phyloP scores from a whole-genome alignment of 169 alveolate genomes.

The Plasmodium knowlesi region DNA sequence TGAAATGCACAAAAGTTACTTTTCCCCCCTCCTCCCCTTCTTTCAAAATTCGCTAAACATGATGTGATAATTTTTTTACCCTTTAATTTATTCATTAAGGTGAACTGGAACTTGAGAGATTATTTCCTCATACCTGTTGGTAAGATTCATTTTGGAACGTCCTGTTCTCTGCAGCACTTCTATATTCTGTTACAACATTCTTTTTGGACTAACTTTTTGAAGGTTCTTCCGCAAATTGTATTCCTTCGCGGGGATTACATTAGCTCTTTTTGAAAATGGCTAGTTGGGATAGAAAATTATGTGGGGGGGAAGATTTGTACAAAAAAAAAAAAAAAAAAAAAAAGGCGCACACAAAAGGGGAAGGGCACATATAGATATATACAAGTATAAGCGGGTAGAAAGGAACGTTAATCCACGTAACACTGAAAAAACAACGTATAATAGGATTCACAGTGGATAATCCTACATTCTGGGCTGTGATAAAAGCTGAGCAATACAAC shows the following conservation, averaged over 20 bases:
- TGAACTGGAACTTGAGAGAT: background rate
- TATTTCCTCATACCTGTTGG: background rate
- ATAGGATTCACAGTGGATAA: background rate
- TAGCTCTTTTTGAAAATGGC: background rate
- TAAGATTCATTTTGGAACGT: background rate
- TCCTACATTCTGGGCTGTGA: background rate
- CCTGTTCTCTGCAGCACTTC: background rate
- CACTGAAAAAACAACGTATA: background rate
- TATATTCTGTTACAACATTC: background rate
- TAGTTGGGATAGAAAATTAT: background rate
- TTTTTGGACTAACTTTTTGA: background rate
- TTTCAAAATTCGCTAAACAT: slow-evolving; percentile 14
- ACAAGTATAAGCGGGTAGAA: background rate
- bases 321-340: background rate
- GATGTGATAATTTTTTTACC: background rate
- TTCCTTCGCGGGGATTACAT: background rate
- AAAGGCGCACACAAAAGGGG: background rate
- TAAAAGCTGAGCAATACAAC: background rate
- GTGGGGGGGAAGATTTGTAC: background rate
- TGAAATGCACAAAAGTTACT: slow-evolving; percentile 5
- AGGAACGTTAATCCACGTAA: background rate
- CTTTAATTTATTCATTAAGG: slow-evolving; percentile 40
- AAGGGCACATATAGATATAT: background rate
- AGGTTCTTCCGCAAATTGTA: background rate
- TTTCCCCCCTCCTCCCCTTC: background rate